Percentiles rank a stretch among this genome's conserved stretches.
Evolutionary conservation across 2,329 filamentous ascomycete genomes (phyloP).

Genomic region (Ophiostoma sp.): DNA sequence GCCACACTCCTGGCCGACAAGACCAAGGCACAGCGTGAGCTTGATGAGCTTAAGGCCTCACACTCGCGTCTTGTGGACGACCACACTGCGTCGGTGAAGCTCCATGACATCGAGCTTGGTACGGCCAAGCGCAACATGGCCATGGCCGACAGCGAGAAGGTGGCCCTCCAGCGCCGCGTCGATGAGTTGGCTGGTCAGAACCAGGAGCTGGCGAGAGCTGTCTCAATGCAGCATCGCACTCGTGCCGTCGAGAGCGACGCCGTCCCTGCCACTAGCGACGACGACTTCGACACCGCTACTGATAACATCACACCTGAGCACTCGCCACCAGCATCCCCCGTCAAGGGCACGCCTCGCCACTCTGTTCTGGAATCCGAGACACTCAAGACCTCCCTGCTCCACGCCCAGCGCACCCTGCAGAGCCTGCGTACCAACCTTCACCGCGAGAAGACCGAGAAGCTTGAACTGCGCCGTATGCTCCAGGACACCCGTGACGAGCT

Average conservation of each 20-base stretch:
- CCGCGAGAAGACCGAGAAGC: constrained; percentile 96
- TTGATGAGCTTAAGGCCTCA: constrained; percentile 83
- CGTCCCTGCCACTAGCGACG: constrained; percentile 58
- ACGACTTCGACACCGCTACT: constrained; percentile 63
- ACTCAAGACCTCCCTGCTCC: constrained; percentile 86
- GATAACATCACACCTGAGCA: constrained; percentile 80
- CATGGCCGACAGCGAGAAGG: constrained; percentile 75
- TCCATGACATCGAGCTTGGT: constrained; percentile 85
- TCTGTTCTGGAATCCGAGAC: constrained; percentile 94
- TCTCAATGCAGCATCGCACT: constrained; percentile 68
- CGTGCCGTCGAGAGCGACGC: constrained; percentile 65
- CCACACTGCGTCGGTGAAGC: constrained; percentile 71
- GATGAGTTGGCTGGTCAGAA: constrained; percentile 89
- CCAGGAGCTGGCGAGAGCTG: constrained; percentile 81
- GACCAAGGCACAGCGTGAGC: constrained; percentile 73
- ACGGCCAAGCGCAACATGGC: constrained; percentile 77
- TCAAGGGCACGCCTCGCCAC: constrained; percentile 89
- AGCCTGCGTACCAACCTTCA: constrained; percentile 93
- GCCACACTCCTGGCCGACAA: constrained; percentile 73
- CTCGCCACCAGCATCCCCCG: constrained; percentile 84
- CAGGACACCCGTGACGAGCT: constrained; percentile 94
- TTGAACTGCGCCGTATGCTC: constrained; percentile 90
- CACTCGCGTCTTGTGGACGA: constrained; percentile 82
- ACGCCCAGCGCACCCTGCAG: constrained; percentile 95
- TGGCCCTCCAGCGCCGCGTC: constrained; percentile 77